Percentiles rank a stretch among this genome's conserved stretches.
Conservation (phyloP, 2,329 filamentous ascomycete species). For the Nakataea oryzae region DNA sequence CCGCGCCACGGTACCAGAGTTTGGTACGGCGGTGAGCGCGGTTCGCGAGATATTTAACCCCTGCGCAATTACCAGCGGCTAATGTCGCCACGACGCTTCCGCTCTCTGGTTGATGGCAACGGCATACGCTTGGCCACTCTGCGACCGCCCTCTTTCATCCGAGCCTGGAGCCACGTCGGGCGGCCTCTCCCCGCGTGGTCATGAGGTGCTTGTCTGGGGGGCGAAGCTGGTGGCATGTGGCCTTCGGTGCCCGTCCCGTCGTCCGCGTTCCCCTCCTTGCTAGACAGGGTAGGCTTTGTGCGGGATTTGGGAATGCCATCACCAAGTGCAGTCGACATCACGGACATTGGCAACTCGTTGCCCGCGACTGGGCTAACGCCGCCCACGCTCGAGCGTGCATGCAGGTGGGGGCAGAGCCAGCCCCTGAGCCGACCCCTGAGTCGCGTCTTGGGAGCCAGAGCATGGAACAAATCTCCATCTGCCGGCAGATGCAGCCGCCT, state of each 20-base stretch:
- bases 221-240: no score
- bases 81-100: not conserved
- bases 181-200: not conserved
- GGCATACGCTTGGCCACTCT: not conserved
- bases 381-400: no score
- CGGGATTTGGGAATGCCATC: no score
- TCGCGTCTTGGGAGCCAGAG: not conserved
- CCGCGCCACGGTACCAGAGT: not conserved
- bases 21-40: not conserved
- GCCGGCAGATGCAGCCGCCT: not conserved
- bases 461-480: no score
- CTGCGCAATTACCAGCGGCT: not conserved
- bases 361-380: no score
- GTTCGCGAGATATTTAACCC: not conserved
- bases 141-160: not conserved
- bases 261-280: no score
- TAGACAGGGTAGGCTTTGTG: no score
- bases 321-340: no score
- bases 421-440: not conserved
- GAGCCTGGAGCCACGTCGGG: not conserved
- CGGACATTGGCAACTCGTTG: no score
- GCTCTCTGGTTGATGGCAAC: not conserved
- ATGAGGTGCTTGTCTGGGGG: no score
- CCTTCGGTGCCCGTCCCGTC: no score
- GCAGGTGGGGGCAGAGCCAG: not conserved